These are phyloP conservation scores for Theobroma grandiflorum DNA, from an alignment of 441 rosid species.

Conservation along the genomic window DNA sequence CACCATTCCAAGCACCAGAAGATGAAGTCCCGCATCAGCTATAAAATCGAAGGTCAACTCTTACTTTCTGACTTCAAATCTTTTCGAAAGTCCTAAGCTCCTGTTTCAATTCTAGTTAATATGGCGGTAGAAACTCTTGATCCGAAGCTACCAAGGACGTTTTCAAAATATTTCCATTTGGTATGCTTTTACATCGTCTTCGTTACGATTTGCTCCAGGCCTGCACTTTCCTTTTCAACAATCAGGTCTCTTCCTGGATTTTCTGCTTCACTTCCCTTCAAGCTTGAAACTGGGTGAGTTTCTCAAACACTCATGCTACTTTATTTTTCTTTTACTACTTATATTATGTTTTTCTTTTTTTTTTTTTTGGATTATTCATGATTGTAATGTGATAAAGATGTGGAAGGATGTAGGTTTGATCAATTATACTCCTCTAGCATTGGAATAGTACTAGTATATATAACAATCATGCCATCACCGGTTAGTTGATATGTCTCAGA, in stretches of 20 bases:
- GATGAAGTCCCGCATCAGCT: too few relatives aligned
- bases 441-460: too few relatives aligned
- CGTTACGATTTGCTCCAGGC: neutral
- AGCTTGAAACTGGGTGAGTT: constrained; percentile 57
- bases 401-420: too few relatives aligned
- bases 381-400: too few relatives aligned
- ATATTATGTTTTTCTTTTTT: neutral
- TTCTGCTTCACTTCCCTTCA: constrained; percentile 53
- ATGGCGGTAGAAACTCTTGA: neutral
- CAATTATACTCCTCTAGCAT: too few relatives aligned
- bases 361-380: constrained; percentile 4
- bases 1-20: too few relatives aligned
- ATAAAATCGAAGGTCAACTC: too few relatives aligned
- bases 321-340: neutral
- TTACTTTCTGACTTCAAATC: too few relatives aligned
- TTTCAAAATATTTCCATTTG: neutral
- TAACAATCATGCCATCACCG: too few relatives aligned
- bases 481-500: too few relatives aligned
- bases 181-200: neutral
- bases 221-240: constrained; percentile 31
- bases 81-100: too few relatives aligned
- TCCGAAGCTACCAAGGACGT: neutral
- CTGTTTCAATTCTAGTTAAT: neutral
- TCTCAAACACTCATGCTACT: neutral
- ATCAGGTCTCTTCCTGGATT: constrained; percentile 50